These are phyloP conservation scores for Hansenula lynferdii DNA, from an alignment of 1,139 yeast species.

Conservation along the genomic window DNA sequence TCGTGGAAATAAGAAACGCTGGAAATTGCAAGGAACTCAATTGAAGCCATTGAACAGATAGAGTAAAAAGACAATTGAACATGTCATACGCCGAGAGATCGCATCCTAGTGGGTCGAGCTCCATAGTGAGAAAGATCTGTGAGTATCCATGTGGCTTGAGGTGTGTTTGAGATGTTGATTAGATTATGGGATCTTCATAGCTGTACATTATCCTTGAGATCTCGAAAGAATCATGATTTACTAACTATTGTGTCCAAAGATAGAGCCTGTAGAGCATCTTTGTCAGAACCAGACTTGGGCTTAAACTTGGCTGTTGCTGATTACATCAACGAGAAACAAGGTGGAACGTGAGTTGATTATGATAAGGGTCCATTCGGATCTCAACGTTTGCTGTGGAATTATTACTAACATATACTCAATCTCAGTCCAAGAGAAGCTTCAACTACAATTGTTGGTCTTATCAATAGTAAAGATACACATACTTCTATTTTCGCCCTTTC, in stretches of 20 bases:
- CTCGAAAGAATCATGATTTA: too few species aligned
- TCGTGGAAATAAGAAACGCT: too few species aligned
- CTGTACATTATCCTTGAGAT: not conserved
- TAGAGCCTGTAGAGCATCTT: conserved; percentile 84
- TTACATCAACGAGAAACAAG: conserved; percentile 88
- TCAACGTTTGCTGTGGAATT: too few species aligned
- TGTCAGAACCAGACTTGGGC: conserved; percentile 84
- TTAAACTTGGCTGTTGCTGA: conserved; percentile 92
- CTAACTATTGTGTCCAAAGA: conserved; percentile 32
- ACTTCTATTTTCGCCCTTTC: conserved; percentile 58
- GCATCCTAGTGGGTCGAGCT: conserved; percentile 15
- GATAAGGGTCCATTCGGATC: too few species aligned
- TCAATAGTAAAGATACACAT: conserved; percentile 81
- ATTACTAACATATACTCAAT: too few species aligned
- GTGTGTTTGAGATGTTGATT: not conserved
- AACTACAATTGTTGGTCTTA: conserved; percentile 76
- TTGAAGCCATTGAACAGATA: not conserved
- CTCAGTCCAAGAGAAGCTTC: conserved; percentile 92
- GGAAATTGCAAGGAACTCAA: not conserved
- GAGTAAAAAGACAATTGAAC: not conserved
- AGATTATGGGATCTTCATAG: not conserved
- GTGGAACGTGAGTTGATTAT: conserved; percentile 52
- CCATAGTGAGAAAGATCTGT: conserved; percentile 24
- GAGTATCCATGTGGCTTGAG: conserved; percentile 4
- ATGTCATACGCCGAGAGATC: conserved; percentile 11